Base-by-base conservation (phyloP, 2,329 filamentous ascomycete species). In the Monilinia fructicola region DNA sequence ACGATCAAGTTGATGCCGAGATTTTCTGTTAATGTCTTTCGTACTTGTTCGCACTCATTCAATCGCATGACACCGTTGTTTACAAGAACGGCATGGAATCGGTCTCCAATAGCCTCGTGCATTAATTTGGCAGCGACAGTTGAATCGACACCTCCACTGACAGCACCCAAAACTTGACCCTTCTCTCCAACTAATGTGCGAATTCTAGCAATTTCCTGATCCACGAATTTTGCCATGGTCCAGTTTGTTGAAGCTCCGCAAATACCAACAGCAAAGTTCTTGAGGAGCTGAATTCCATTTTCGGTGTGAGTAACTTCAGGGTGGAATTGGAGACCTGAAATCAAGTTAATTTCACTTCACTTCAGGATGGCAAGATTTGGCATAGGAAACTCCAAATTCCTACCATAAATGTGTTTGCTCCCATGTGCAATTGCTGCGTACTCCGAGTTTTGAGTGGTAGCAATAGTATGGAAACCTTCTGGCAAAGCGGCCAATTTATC, bases 1-100 rank as follows among this genome's bases (percentile, higher is more conserved):
- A 98, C 89, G 0, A 91, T 96, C 3, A 98, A 83, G 78, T 97
- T 95, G 78, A 98, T 96, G 1, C 91, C 91, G 0, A 98, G 85
- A 71, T 95, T 88, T 74, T 93, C 78, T 1, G 84, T 83, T 2
- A 98, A 85, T 0, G 87, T 93, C 78, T 92, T 82, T 78, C 96
- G 89, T 63, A 98, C 95, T 74, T 89, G 82, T 71, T 88, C 81
- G 71, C 90, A 93, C 78, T 98, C 95, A 75, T 97, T 89, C 40
- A 95, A 83, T 50, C 95, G 87, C 84, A 99, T 88, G 63, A 92
- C 72, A 69, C 92, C 93, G 71, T 91, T 97, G 79, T 98, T 89
- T 10, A 97, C 87, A 26, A 97, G 84, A 4, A 96, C 86, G 21
- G 92, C 92, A 72, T 93, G 85, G 81, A 97, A 77, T 21, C 93